Evolutionary conservation across 2,329 filamentous ascomycete species (phyloP).

Genomic region (Colletotrichum aenigma): DNA sequence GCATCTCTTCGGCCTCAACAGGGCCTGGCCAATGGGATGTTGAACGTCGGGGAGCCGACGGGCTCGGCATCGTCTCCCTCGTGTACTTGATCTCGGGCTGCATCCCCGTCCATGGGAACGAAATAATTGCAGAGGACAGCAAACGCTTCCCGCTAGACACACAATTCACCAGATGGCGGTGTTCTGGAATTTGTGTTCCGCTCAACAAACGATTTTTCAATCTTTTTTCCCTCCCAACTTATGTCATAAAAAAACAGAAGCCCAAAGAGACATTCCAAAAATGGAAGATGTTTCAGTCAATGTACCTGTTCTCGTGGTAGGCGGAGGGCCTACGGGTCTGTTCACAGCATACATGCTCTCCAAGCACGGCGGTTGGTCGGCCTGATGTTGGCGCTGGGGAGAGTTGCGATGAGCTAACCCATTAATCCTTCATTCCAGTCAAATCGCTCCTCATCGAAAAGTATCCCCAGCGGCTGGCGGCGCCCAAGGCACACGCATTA

Average conservation of each 20-base stretch:
- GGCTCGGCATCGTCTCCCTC: neutral
- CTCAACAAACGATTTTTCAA: neutral
- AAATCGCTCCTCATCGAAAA: conserved; percentile 33
- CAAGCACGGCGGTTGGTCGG: conserved; percentile 13
- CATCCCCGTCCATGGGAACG: neutral
- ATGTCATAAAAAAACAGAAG: neutral
- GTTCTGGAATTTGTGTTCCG: neutral
- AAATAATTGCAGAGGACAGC: neutral
- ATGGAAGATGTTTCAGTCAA: conserved; percentile 11
- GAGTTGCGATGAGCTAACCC: conserved; percentile 23
- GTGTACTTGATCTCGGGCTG: neutral
- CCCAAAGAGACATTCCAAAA: neutral
- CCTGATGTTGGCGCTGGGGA: neutral
- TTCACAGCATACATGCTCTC: conserved; percentile 35
- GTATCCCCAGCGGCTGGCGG: conserved; percentile 31
- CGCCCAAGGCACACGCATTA: conserved; percentile 24
- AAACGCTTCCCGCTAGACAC: neutral
- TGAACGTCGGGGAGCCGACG: neutral
- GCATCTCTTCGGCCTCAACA: neutral
- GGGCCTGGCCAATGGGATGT: neutral
- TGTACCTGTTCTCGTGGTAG: conserved; percentile 38
- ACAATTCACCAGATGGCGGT: neutral
- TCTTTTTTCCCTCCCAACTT: neutral
- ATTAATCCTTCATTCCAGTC: conserved; percentile 15
- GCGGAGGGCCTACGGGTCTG: conserved; percentile 39